Evolutionary conservation across 1,284 basidiomycete species (phyloP), one percentile per base, ranked within the genome.

Genomic region (Ganoderma boninense): DNA sequence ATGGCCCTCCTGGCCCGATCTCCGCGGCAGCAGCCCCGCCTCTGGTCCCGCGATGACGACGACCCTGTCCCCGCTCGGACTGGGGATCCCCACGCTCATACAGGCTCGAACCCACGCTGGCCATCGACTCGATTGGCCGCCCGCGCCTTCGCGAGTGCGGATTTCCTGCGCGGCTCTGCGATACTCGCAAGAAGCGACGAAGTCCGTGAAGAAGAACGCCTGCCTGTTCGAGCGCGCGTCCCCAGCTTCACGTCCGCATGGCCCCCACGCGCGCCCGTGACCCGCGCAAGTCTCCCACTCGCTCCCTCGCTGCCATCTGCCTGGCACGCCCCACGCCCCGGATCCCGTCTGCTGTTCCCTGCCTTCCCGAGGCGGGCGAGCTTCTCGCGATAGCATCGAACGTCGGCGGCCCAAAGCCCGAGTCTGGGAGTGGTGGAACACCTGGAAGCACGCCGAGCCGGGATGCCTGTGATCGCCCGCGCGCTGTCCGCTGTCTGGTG

Each of bases 101-200:
- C 32, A 59, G 5, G 32, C 32, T 35, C 20, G 35, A 13, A 38
- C 35, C 57, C 57, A 60, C 57, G 35, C 57, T 35, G 35, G 35
- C 35, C 32, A 35, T 60, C 32, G 16, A 40, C 18, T 60, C 20
- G 57, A 57, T 23, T n/a, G 57, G 6, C 16, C 57, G 2, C 32
- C 18, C 56, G 14, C 20, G 56, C 29, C 13, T 29, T 20, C 32
- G 29, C 57, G 32, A n/a, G 29, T n/a, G 20, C 57, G 57, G 10
- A 35, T 40, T 40, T 32, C 18, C 35, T 40, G 57, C 38, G 57
- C 35, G 35, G 38, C 35, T 20, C 57, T 60, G 57, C 57, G 57
- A 60, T 20, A 20, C 35, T 40, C 57, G 57, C 35, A 60, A 13
- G 57, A 60, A 60, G 57, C n/a, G 35, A 60, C 54, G 57, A 40